A percentile compares a stretch with the other conserved stretches of the same genome.
Conservation (phyloP, 1,284 basidiomycete species). For the Volvariella volvacea region DNA sequence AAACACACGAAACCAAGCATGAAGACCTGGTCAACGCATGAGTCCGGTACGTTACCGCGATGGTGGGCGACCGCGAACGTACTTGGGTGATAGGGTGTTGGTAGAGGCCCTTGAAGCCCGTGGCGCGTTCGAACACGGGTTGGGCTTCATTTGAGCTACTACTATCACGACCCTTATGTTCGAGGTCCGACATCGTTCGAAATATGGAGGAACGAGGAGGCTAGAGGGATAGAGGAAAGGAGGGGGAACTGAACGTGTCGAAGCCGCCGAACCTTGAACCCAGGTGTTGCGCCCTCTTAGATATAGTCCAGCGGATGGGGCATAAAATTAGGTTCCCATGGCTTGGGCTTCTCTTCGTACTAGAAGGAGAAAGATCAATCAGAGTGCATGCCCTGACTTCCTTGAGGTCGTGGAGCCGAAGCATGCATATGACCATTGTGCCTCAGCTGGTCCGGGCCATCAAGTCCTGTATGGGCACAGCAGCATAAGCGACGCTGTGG, state of each 20-base stretch:
- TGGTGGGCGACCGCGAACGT: slow-evolving; percentile 9
- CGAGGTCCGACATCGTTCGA: slow-evolving; percentile 14
- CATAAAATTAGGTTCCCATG: slow-evolving; percentile 2
- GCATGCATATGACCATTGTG: no score
- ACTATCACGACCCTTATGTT: slow-evolving; percentile 19
- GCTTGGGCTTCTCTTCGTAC: not conserved
- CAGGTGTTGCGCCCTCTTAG: no score
- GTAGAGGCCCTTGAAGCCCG: slow-evolving; percentile 35
- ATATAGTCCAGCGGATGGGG: not conserved
- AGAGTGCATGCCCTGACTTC: no score
- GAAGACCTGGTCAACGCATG: slow-evolving; percentile 29
- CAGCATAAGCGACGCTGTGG: no score
- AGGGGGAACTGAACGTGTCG: no score
- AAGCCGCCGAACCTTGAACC: no score
- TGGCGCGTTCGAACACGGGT: slow-evolving; percentile 25
- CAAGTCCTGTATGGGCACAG: no score
- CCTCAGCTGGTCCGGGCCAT: no score
- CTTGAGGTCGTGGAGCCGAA: no score
- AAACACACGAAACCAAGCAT: slow-evolving; percentile 65
- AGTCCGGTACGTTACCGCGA: slow-evolving; percentile 10
- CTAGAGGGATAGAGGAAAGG: not conserved
- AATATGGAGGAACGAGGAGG: not conserved
- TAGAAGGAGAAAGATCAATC: no score
- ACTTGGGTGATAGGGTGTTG: slow-evolving; percentile 44
- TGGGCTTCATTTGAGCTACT: slow-evolving; percentile 16